These are phyloP conservation scores for Desmodesmus armatus DNA, from an alignment of 139 green algal species.

Conservation along the genomic window DNA sequence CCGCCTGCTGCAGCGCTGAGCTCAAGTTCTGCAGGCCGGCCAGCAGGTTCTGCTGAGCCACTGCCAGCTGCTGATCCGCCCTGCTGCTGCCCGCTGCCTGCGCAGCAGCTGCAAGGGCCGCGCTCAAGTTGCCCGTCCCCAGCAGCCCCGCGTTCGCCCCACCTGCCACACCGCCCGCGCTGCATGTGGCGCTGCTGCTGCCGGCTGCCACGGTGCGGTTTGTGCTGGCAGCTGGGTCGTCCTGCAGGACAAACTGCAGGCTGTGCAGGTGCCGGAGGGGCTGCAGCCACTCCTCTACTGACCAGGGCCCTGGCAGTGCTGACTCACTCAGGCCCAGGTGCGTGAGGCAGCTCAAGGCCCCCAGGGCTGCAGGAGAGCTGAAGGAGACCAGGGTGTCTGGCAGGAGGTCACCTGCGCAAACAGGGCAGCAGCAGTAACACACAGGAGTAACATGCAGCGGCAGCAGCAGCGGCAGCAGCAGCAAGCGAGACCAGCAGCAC, in stretches of 20 bases:
- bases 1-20: neutral
- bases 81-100: constrained; percentile 9
- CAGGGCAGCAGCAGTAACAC: neutral
- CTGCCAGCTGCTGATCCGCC: constrained; percentile 18
- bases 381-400: constrained; percentile 27
- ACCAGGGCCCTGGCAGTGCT: neutral
- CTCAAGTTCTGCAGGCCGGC: neutral
- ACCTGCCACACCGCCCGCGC: too few species aligned
- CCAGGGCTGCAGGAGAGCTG: constrained; percentile 20
- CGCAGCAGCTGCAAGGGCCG: constrained; percentile 12
- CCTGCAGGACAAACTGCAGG: constrained; percentile 24
- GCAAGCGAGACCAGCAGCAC: neutral
- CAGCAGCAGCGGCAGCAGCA: neutral
- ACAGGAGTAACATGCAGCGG: neutral
- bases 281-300: constrained; percentile 10
- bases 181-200: neutral
- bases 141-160: too few species aligned
- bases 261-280: neutral
- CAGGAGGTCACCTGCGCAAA: constrained; percentile 23
- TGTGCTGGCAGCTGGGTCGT: constrained; percentile 10
- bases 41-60: constrained; percentile 6
- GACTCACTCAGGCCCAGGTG: constrained; percentile 15
- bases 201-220: neutral
- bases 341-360: constrained; percentile 1
- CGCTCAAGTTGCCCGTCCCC: too few species aligned